Base-by-base conservation (phyloP, 495 filamentous ascomycete genomes). In the Trichoderma reesei region DNA sequence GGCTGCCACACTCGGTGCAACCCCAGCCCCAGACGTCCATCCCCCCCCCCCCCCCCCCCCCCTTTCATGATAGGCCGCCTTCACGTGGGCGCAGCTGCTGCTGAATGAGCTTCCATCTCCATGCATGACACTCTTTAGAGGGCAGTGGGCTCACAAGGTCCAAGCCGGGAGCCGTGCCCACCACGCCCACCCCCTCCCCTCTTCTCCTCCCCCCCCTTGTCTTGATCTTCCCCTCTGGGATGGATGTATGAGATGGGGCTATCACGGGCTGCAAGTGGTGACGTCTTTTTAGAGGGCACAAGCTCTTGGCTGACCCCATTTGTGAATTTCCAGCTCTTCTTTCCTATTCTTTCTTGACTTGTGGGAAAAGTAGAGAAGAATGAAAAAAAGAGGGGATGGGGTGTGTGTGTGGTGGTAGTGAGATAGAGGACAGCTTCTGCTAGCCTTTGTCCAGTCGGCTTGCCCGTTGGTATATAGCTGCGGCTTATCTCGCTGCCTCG, bases 11-110 rank as follows among this genome's bases (percentile, higher is more conserved):
- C 42, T 14, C 42, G 42, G 42, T 46, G 42, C 20, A 31, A 44
- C 10, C 6, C 6, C 46, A 34, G 51, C 51, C 51, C 51, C 51
- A 56, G 51, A 56, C 51, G n/a, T 14, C 51, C 34, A 9, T 5
- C 26, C 5, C 51, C n/a, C n/a, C n/a, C n/a, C n/a, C n/a, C n/a
- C n/a, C n/a, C n/a, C n/a, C n/a, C n/a, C n/a, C n/a, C n/a, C n/a
- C n/a, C n/a, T n/a, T n/a, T n/a, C n/a, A n/a, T n/a, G n/a, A 56
- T 41, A 61, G 59, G 59, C 59, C 59, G 7, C 59, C 59, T 61
- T 61, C 59, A 61, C 59, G 59, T 61, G 59, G 59, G 39, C 59
- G 34, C 39, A 41, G 59, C 18, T n/a, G n/a, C n/a, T n/a, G n/a
- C n/a, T n/a, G 6, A n/a, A n/a, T 5, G 7, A 31, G n/a, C n/a